A percentile compares a stretch with the other conserved stretches of the same genome.
These are phyloP conservation scores for Pezicula rhizophila DNA, from an alignment of 2,329 filamentous ascomycete species.

Conservation along the genomic window DNA sequence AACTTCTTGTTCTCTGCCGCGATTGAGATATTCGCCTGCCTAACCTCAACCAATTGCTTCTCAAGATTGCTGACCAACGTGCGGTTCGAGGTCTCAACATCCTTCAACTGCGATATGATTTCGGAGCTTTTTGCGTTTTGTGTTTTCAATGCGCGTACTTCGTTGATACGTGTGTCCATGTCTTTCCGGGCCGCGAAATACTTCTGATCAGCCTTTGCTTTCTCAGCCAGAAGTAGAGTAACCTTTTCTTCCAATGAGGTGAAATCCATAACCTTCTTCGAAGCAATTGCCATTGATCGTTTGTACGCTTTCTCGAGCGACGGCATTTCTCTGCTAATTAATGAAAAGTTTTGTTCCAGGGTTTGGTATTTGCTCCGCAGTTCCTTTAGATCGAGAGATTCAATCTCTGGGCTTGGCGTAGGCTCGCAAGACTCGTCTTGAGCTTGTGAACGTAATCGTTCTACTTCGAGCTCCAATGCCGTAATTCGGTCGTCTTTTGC, in stretches of 20 bases:
- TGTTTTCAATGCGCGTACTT: constrained; percentile 70
- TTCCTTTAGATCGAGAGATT: constrained; percentile 61
- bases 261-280: constrained; percentile 80
- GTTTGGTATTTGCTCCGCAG: constrained; percentile 68
- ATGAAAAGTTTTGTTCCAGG: constrained; percentile 71
- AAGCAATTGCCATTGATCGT: constrained; percentile 76
- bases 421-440: constrained; percentile 36
- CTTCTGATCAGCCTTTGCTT: constrained; percentile 95
- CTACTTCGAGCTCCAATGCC: constrained; percentile 76
- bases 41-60: constrained; percentile 81
- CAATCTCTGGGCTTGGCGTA: constrained; percentile 41
- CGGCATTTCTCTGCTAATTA: constrained; percentile 81
- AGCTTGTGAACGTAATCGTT: constrained; percentile 56
- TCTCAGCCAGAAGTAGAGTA: constrained; percentile 71
- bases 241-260: constrained; percentile 72
- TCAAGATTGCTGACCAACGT: constrained; percentile 77
- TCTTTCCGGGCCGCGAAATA: constrained; percentile 95
- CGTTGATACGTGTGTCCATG: constrained; percentile 76
- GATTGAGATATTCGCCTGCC: constrained; percentile 68
- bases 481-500: constrained; percentile 76
- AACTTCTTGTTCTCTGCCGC: constrained; percentile 68
- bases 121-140: constrained; percentile 90
- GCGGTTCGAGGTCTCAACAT: constrained; percentile 73
- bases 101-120: constrained; percentile 89
- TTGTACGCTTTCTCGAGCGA: constrained; percentile 89